Evolutionary conservation across 1,139 yeast genomes (phyloP).

Genomic region (Dujonia santamariae): DNA sequence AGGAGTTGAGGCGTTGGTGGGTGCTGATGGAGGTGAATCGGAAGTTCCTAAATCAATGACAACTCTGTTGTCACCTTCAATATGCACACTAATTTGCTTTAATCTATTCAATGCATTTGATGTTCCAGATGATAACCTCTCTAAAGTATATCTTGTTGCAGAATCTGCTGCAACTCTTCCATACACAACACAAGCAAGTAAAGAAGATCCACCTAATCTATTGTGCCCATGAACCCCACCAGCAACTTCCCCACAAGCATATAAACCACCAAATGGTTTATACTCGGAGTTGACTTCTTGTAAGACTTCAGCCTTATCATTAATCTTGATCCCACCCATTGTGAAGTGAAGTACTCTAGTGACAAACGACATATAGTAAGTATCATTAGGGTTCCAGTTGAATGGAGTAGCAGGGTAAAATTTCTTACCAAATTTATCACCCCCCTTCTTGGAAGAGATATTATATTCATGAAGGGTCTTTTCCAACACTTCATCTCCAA

Average conservation of each 20-base stretch:
- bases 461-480: conserved; percentile 43
- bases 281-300: conserved; percentile 27
- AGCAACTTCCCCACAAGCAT: conserved; percentile 78
- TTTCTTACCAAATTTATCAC: conserved; percentile 48
- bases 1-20: conserved; percentile 4
- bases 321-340: conserved; percentile 80
- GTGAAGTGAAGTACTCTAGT: conserved; percentile 84
- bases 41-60: conserved; percentile 24
- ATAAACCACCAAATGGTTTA: conserved; percentile 54
- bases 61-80: conserved; percentile 28
- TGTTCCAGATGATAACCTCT: conserved; percentile 19
- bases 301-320: conserved; percentile 55
- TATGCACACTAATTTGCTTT: conserved; percentile 43
- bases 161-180: conserved; percentile 64
- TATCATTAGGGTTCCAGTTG: conserved; percentile 23
- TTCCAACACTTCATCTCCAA: conserved; percentile 24
- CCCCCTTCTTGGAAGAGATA: conserved; percentile 32
- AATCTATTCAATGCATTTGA: conserved; percentile 32
- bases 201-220: conserved; percentile 73
- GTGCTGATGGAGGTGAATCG: neutral
- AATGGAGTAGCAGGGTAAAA: conserved; percentile 52
- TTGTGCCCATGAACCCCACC: conserved; percentile 83
- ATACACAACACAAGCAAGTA: conserved; percentile 78
- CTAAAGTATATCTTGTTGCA: conserved; percentile 31
- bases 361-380: conserved; percentile 51